Evolutionary conservation across 2,329 filamentous ascomycete genomes (phyloP).

Genomic region (Epichloe gansuensis): DNA sequence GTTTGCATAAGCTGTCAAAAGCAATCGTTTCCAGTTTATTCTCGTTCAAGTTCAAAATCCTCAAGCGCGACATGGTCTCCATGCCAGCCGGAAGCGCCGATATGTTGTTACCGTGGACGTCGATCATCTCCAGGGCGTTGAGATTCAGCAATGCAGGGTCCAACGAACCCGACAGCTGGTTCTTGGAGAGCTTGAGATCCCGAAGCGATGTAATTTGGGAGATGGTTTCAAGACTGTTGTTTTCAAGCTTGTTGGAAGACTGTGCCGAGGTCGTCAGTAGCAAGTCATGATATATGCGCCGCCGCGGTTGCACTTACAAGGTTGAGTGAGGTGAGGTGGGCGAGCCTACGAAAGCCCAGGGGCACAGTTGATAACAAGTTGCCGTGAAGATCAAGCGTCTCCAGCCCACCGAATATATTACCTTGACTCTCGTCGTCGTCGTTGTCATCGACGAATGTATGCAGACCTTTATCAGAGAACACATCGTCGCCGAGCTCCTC

Average conservation of each 20-base stretch:
- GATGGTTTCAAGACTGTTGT: slow-evolving; percentile 59
- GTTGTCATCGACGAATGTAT: slow-evolving; percentile 46
- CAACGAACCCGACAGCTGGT: slow-evolving; percentile 58
- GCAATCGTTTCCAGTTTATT: slow-evolving; percentile 65
- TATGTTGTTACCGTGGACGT: slow-evolving; percentile 71
- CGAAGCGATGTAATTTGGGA: slow-evolving; percentile 59
- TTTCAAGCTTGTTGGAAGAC: slow-evolving; percentile 72
- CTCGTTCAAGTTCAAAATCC: slow-evolving; percentile 65
- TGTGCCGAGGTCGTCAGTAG: slow-evolving; percentile 21
- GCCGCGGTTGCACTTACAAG: slow-evolving; percentile 40
- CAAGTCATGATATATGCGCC: not conserved
- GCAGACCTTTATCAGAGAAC: slow-evolving; percentile 61
- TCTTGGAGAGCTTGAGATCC: slow-evolving; percentile 73
- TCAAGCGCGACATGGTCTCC: slow-evolving; percentile 54
- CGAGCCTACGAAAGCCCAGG: slow-evolving; percentile 59
- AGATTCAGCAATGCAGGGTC: slow-evolving; percentile 52
- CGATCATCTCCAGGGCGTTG: slow-evolving; percentile 62
- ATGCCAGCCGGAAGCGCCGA: slow-evolving; percentile 57
- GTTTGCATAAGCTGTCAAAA: slow-evolving; percentile 51
- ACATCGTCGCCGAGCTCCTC: slow-evolving; percentile 58
- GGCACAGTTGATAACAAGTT: slow-evolving; percentile 67
- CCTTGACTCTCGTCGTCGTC: slow-evolving; percentile 55
- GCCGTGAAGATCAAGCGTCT: slow-evolving; percentile 74
- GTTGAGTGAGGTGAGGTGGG: slow-evolving; percentile 69
- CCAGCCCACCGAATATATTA: slow-evolving; percentile 70